Evolutionary conservation across 148 eudicot genomes (phyloP), one percentile per base, ranked within the genome.

Genomic region (Bassia scoparia): DNA sequence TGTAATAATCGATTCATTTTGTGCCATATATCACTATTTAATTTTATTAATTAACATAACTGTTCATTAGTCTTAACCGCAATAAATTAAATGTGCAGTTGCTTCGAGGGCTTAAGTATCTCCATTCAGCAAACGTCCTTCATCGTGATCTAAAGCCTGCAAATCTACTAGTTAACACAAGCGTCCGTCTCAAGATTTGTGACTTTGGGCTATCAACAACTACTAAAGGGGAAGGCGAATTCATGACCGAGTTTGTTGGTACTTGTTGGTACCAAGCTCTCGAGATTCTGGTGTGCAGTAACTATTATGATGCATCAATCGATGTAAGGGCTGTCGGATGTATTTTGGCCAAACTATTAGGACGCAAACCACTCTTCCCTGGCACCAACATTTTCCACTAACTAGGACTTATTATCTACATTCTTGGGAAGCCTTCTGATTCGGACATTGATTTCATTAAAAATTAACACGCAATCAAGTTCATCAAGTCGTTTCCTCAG

Each of bases 261-360:
- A 82, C 85, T 5, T 80, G 83, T 12, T 82, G 82, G 85, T 85
- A 85, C 58, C 75, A 84, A 44, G 81, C 88, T 14, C 86, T 84
- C 0, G 88, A 83, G 79, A 75, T 86, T 7, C 76, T 86, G 26
- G 73, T 81, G 5, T 17, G 73, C 23, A 71, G 79, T 52, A 73
- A 67, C 50, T 48, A 71, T 30, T 83, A 86, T 14, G 83, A 79
- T 31, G 31, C 88, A 18, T 50, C 86, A 1, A 74, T 86, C n/a
- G 86, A 86, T 30, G 70, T 86, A 0, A 83, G 86, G 88, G 76
- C 86, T 0, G 86, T 74, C 3, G 88, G 86, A 0, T 86, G 88
- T 59, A 83, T 83, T 66, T 81, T 86, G 6, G 88, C 86, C 12
- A 86, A 86, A 63, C 24, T 86, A 14, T 67, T 86, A 8, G 83